Evolutionary conservation across 2,329 filamentous ascomycete species (phyloP).

Genomic region (Aspergillus thermomutatus): DNA sequence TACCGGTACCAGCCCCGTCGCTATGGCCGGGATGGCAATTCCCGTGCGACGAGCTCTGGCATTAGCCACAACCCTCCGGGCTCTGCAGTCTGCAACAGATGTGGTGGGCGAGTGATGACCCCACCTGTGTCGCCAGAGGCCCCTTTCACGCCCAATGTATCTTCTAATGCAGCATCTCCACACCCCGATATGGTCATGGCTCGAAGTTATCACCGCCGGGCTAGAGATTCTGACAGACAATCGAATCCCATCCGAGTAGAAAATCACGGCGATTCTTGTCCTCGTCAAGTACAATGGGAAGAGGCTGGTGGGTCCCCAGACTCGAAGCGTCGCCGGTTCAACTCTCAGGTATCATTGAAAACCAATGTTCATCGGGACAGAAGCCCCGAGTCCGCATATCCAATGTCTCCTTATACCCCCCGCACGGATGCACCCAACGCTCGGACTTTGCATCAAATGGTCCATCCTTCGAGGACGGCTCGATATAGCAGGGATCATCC

Average conservation of each 20-base stretch:
- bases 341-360: constrained; percentile 40
- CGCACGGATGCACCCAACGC: constrained; percentile 31
- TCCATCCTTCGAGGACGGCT: constrained; percentile 53
- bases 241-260: constrained; percentile 25
- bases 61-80: constrained; percentile 37
- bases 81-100: constrained; percentile 39
- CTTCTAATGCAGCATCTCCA: constrained; percentile 27
- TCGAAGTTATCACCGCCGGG: constrained; percentile 21
- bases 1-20: constrained; percentile 91
- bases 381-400: constrained; percentile 40
- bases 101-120: constrained; percentile 49
- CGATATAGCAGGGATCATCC: constrained; percentile 22
- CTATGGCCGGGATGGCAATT: constrained; percentile 53
- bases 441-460: constrained; percentile 47
- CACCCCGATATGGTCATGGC: constrained; percentile 23
- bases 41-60: constrained; percentile 32
- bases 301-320: constrained; percentile 49
- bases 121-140: constrained; percentile 41
- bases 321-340: constrained; percentile 61
- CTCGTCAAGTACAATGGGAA: constrained; percentile 27
- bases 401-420: constrained; percentile 44
- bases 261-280: constrained; percentile 19
- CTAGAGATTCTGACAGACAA: constrained; percentile 20
- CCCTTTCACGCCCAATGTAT: constrained; percentile 36
- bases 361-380: constrained; percentile 38